Evolutionary conservation across 2,329 filamentous ascomycete genomes (phyloP).

Genomic region (Apiospora kogelbergensis): DNA sequence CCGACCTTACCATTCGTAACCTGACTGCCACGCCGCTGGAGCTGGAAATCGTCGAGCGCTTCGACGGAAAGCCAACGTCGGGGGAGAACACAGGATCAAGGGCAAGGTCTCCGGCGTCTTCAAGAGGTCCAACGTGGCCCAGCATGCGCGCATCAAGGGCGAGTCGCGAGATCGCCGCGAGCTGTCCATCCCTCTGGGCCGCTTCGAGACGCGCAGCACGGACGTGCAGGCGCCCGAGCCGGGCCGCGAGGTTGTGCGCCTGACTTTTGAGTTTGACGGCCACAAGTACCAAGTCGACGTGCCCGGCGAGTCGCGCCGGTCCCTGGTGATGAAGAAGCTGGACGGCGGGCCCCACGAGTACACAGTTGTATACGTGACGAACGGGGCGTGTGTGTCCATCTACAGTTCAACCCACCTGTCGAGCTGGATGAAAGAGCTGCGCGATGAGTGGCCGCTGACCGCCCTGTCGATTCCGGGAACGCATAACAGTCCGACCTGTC

Average conservation of each 20-base stretch:
- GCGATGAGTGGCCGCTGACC: conserved; percentile 71
- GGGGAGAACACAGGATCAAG: conserved; percentile 42
- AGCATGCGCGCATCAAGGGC: conserved; percentile 48
- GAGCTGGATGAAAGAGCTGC: conserved; percentile 79
- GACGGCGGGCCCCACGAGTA: conserved; percentile 50
- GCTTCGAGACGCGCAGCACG: conserved; percentile 67
- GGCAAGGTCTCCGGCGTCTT: conserved; percentile 43
- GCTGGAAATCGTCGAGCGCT: conserved; percentile 72
- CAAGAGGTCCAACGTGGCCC: conserved; percentile 38
- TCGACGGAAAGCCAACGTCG: conserved; percentile 53
- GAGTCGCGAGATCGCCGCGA: conserved; percentile 62
- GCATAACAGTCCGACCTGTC: conserved; percentile 87
- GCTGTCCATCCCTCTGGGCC: conserved; percentile 61
- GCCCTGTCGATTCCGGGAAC: conserved; percentile 90
- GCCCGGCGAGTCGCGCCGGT: conserved; percentile 60
- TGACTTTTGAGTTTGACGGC: conserved; percentile 68
- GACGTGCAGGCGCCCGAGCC: conserved; percentile 60
- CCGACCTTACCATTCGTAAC: conserved; percentile 74
- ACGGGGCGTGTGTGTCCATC: conserved; percentile 58
- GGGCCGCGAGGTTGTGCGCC: conserved; percentile 65
- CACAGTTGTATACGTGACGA: conserved; percentile 65
- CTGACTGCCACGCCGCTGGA: conserved; percentile 72
- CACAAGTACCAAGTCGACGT: conserved; percentile 72
- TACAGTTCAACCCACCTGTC: conserved; percentile 69
- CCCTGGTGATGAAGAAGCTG: conserved; percentile 60